Conservation (phyloP, 345 rosid genomes). For the Ceriops zippeliana region DNA sequence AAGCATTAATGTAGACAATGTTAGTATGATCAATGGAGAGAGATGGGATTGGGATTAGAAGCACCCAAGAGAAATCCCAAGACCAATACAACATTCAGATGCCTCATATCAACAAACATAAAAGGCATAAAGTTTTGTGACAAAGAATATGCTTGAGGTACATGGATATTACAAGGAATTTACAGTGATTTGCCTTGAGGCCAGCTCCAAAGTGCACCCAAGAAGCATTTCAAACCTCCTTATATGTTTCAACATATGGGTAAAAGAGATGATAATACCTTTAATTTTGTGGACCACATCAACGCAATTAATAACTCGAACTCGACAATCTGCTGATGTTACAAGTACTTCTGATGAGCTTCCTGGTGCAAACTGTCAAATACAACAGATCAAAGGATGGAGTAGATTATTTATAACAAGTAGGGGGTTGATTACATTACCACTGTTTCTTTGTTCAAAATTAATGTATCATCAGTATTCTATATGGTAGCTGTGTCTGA, state of each 20-base stretch:
- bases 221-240: too few species aligned
- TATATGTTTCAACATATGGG: too few species aligned
- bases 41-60: too few species aligned
- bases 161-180: too few species aligned
- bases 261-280: conserved; percentile 38
- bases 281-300: conserved; percentile 86
- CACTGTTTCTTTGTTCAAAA: background rate
- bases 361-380: conserved; percentile 76
- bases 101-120: background rate
- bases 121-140: background rate
- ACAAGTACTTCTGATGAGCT: conserved; percentile 93
- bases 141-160: background rate
- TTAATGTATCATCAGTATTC: background rate
- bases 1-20: too few species aligned
- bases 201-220: background rate
- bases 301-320: conserved; percentile 72
- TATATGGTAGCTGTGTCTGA: background rate
- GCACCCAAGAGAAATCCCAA: too few species aligned
- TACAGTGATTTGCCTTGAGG: background rate
- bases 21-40: too few species aligned
- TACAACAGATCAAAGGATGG: conserved; percentile 23
- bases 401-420: conserved; percentile 15
- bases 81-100: too few species aligned
- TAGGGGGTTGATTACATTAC: conserved; percentile 6
- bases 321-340: conserved; percentile 90